These are phyloP conservation scores for Candida loeiensis DNA, from an alignment of 805 yeast genomes.

Conservation along the genomic window DNA sequence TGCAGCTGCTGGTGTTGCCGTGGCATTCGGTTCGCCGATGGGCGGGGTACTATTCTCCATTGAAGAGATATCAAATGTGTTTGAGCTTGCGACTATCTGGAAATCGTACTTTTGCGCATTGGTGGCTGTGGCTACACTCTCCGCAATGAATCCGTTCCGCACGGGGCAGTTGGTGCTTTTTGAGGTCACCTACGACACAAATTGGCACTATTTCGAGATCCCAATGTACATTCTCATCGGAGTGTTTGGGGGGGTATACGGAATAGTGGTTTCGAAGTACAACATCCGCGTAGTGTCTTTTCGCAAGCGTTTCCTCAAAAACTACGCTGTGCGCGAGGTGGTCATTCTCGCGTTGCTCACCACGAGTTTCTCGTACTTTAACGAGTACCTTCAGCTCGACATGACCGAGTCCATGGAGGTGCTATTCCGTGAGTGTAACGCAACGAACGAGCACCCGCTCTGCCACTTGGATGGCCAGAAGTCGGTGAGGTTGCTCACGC, in stretches of 20 bases:
- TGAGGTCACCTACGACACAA: slow-evolving; percentile 80
- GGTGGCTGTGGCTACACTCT: slow-evolving; percentile 77
- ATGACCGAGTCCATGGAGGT: slow-evolving; percentile 96
- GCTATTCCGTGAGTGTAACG: slow-evolving; percentile 77
- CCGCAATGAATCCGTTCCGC: slow-evolving; percentile 84
- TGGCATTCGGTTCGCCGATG: slow-evolving; percentile 95
- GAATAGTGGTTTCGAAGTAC: slow-evolving; percentile 68
- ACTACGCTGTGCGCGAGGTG: slow-evolving; percentile 68
- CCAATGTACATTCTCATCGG: slow-evolving; percentile 80
- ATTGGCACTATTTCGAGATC: slow-evolving; percentile 85
- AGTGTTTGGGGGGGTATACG: slow-evolving; percentile 87
- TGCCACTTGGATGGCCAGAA: slow-evolving; percentile 33
- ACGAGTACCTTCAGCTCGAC: slow-evolving; percentile 74
- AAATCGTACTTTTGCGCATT: slow-evolving; percentile 87
- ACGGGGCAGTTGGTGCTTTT: slow-evolving; percentile 93
- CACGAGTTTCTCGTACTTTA: slow-evolving; percentile 76
- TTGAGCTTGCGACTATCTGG: slow-evolving; percentile 80
- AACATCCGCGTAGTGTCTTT: slow-evolving; percentile 75
- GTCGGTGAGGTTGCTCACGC: slow-evolving; percentile 37
- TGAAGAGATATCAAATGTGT: slow-evolving; percentile 80
- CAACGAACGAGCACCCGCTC: slow-evolving; percentile 38
- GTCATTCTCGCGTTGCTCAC: slow-evolving; percentile 63
- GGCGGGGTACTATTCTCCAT: slow-evolving; percentile 93
- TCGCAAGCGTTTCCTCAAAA: slow-evolving; percentile 63
- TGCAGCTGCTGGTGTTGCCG: slow-evolving; percentile 98